phyloP scores from a whole-genome alignment of 257 asterid species.

The Solanum appendiculatum region DNA sequence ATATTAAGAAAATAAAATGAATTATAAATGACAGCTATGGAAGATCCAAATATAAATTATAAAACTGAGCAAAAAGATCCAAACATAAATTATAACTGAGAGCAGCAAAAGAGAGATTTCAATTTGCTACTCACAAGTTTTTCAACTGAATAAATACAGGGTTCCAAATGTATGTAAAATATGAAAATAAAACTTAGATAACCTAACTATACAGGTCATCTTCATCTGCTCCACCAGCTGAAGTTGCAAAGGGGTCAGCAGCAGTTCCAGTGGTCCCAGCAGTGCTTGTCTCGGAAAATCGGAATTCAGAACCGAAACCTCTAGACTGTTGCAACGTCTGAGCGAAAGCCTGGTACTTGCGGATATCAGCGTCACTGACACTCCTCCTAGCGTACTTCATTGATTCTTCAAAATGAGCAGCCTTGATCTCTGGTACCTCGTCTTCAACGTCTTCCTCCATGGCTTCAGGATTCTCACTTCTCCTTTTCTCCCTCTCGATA shows the following conservation, averaged over 20 bases:
- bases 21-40: not conserved
- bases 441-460: slow-evolving; percentile 62
- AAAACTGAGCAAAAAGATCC: not conserved
- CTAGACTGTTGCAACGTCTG: slow-evolving; percentile 62
- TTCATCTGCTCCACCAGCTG: slow-evolving; percentile 27
- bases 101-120: not conserved
- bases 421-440: slow-evolving; percentile 44
- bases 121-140: not conserved
- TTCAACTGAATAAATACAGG: not conserved
- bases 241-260: slow-evolving; percentile 30
- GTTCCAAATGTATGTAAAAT: not conserved
- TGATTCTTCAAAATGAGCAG: slow-evolving; percentile 52
- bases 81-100: not conserved
- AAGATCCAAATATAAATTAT: not conserved
- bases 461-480: slow-evolving; percentile 42
- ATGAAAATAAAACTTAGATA: not conserved
- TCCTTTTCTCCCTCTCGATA: slow-evolving; percentile 45
- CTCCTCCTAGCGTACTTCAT: slow-evolving; percentile 56
- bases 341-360: slow-evolving; percentile 49
- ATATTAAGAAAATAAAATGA: not conserved
- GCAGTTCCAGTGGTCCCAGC: slow-evolving; percentile 11
- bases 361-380: slow-evolving; percentile 45
- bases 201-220: slow-evolving; percentile 31
- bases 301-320: slow-evolving; percentile 44
- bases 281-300: slow-evolving; percentile 26